Base-by-base conservation (phyloP, 2,329 filamentous ascomycete species). In the Ophiobolus disseminans region DNA sequence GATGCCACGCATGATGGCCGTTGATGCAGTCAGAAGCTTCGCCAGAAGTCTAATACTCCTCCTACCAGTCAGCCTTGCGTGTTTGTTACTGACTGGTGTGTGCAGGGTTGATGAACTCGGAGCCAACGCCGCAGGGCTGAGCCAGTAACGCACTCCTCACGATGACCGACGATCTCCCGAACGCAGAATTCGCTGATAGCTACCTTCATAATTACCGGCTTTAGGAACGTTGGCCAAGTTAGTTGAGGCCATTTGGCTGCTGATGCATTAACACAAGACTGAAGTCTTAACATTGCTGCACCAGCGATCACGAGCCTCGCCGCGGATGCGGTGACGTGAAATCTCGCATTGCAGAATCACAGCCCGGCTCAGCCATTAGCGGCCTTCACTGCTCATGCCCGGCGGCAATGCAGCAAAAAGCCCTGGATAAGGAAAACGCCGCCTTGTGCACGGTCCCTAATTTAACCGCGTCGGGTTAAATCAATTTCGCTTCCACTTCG, bases 31-130 rank as follows among this genome's bases (percentile, higher is more conserved):
- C 51, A 53, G 54, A 57, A 55, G 49, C 49, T 58, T 55, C 31
- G 44, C 25, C 21, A 35, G 37, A 47, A 50, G 48, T 30, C 41
- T 55, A 53, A 40, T 55, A 50, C 41, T 58, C 49, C 50, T 60
- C 43, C 38, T 57, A 46, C 45, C 53, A 64, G 57, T 71, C 60
- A 63, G 68, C 68, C 69, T 72, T 57, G 65, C 55, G 47, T 31
- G 50, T 59, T 63, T 62, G 40, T 46, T 36, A 30, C 55, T 40
- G 58, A 69, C 51, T 70, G 65, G 67, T 46, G 45, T 39, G 48
- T 66, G 64, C 63, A 65, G 55, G 62, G 66, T 56, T 63, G 17
- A 54, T 35, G 39, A 36, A 34, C 16, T 53, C 30, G 25, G 48
- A 31, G 16, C 25, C 37, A 39, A 53, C 55, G 51, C 50, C 49